Base-by-base conservation (phyloP, 2,329 filamentous ascomycete genomes). In the Cordyceps militaris region DNA sequence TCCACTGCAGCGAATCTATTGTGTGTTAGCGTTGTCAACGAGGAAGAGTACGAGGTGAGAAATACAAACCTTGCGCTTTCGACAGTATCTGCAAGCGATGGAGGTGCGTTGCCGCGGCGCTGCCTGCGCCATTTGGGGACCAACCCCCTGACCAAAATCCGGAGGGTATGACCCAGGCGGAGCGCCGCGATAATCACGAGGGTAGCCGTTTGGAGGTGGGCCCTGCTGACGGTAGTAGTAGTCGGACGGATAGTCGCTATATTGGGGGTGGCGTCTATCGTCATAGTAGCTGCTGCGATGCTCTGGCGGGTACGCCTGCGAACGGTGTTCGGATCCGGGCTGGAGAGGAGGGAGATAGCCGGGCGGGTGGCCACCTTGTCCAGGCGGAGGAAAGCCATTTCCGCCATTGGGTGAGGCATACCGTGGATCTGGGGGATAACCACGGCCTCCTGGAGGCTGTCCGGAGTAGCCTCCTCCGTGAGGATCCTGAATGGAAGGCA, bases 31-130 rank as follows among this genome's bases (percentile, higher is more conserved):
- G 40, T 9, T 30, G 40, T 9, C 10, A 13, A 4, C 19, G 40
- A 7, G 23, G 5, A 4, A 16, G 3, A n/a, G 13, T 1, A 4
- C 9, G 2, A n/a, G 9, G 36, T 11, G 6, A 1, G 3, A 26
- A 30, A 19, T 9, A 62, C 66, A 48, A 64, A 84, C 81, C 77
- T 84, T 84, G 66, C 81, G 73, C 67, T 83, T 82, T n/a, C 81
- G 71, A 65, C 81, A 84, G 61, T 84, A 84, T 56, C 78, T 75
- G 66, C 81, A 84, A 4, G 81, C 81, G 62, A 84, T 84, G 0
- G 80, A 83, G 1, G 81, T 84, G 30, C 81, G 73, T 66, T 84
- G 81, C 23, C 81, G 72, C 1, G 81, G 81, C 3, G 81, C 81
- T 21, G 79, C 76, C 64, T 81, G 79, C 11, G 73, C 71, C 67